A percentile compares a stretch with the other conserved stretches of the same genome.
Conservation (phyloP, 2,329 filamentous ascomycete genomes). For the Monilinia polystroma region DNA sequence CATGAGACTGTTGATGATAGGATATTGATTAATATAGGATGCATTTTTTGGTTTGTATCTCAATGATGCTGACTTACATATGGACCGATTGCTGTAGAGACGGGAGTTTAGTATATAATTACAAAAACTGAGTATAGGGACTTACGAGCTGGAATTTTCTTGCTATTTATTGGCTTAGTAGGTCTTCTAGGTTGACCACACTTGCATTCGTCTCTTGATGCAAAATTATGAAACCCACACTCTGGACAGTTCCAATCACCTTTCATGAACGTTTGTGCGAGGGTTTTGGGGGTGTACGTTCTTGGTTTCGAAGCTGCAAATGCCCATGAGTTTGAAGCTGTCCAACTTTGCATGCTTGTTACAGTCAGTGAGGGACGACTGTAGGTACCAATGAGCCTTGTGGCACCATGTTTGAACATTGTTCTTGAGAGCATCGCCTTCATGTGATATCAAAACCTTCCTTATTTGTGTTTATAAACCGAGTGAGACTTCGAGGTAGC, state of each 20-base stretch:
- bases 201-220: not conserved
- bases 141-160: constrained; percentile 23
- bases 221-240: not conserved
- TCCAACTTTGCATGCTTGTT: not conserved
- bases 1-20: constrained; percentile 54
- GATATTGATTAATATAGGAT: not conserved
- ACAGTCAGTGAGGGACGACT: not conserved
- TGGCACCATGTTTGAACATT: not conserved
- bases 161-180: not conserved
- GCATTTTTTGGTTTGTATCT: not conserved
- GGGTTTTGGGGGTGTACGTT: not conserved
- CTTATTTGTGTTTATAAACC: too few relatives aligned
- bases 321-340: not conserved
- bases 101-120: constrained; percentile 14
- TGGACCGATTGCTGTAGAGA: constrained; percentile 55
- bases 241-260: not conserved
- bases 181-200: not conserved
- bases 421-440: not conserved
- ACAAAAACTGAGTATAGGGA: not conserved
- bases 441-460: too few relatives aligned
- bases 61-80: constrained; percentile 50
- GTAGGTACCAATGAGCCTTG: not conserved
- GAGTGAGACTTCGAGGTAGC: too few relatives aligned
- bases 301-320: not conserved
- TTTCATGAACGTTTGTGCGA: not conserved